Evolutionary conservation across 768 basidiomycete species (phyloP).

Genomic region (Russula sp.): DNA sequence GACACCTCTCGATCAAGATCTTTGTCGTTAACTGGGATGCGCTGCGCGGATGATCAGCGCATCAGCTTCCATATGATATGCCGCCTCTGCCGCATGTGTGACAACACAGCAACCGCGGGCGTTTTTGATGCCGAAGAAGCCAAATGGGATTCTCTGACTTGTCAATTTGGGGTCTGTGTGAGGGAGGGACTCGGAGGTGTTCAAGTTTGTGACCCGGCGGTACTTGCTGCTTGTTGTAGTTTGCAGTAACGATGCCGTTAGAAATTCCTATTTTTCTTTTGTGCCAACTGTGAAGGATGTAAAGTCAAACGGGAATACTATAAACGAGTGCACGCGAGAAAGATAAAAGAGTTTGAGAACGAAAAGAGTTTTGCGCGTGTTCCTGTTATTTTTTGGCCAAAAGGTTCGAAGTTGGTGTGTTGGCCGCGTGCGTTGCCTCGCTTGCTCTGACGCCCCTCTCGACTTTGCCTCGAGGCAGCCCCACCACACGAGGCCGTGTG

Average conservation of each 20-base stretch:
- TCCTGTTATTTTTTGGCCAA: background rate
- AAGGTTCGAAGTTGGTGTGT: background rate
- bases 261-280: background rate
- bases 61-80: background rate
- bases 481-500: conserved; percentile 21
- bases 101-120: background rate
- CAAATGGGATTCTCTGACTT: background rate
- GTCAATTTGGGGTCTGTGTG: background rate
- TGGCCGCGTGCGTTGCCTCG: conserved; percentile 6
- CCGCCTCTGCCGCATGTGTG: background rate
- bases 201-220: no score
- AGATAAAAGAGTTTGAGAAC: background rate
- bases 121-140: no score
- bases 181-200: background rate
- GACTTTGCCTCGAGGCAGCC: conserved; percentile 11
- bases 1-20: conserved; percentile 16
- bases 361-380: conserved; percentile 6
- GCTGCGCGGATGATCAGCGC: background rate
- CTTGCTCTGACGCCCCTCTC: background rate
- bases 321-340: background rate
- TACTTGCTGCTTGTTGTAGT: no score
- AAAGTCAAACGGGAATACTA: background rate
- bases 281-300: background rate
- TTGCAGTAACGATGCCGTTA: no score
- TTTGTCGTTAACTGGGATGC: background rate